Evolutionary conservation across 2,329 filamentous ascomycete species (phyloP).

Genomic region (Venturia effusa): DNA sequence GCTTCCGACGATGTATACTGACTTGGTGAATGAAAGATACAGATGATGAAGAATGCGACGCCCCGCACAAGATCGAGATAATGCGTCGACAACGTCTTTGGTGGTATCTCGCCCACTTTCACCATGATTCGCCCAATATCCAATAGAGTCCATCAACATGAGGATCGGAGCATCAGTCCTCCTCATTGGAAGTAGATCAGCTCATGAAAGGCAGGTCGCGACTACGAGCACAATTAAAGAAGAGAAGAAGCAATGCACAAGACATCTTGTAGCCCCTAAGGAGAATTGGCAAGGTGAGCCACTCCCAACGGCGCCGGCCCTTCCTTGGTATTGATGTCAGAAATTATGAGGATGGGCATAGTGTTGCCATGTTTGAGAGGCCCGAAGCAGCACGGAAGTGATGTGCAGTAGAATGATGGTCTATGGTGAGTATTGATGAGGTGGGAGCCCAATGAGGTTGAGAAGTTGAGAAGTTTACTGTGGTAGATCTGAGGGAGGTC

Average conservation of each 20-base stretch:
- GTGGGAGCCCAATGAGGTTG: neutral
- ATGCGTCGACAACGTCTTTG: conserved; percentile 27
- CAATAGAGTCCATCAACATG: neutral
- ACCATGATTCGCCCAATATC: neutral
- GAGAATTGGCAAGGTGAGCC: neutral
- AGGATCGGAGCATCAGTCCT: neutral
- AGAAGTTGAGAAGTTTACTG: no score
- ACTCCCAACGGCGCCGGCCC: neutral
- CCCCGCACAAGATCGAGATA: conserved; percentile 50
- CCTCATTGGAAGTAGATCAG: neutral
- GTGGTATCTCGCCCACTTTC: neutral
- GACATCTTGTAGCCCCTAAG: neutral
- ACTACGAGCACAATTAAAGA: neutral
- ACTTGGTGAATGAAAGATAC: conserved; percentile 44
- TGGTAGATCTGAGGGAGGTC: neutral
- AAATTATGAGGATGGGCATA: neutral
- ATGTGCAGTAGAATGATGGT: no score
- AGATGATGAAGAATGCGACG: conserved; percentile 44
- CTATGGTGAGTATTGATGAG: neutral
- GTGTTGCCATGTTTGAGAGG: neutral
- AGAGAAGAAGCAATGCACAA: neutral
- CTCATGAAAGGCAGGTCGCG: neutral
- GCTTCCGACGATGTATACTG: conserved; percentile 31
- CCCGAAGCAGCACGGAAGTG: no score
- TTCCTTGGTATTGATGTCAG: neutral